Base-by-base conservation (phyloP, 164 flowering plant species). In the Aristolochia contorta region DNA sequence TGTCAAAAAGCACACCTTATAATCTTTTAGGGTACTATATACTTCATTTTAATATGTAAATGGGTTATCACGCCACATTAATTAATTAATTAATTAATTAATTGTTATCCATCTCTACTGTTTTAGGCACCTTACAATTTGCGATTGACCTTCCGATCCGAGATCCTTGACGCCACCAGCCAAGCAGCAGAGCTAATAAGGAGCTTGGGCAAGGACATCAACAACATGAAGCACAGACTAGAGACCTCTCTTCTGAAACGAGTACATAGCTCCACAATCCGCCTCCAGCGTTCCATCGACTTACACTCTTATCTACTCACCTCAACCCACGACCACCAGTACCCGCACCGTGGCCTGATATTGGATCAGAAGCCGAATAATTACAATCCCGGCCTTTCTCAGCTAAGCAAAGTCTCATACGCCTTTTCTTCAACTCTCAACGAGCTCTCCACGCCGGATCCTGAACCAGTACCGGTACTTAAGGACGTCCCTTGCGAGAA, bases 141-240 rank as follows among this genome's bases (percentile, higher is more conserved):
- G 7, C 70, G 94, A 27, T 37, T 74, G 27, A 60, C 80, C 43
- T 87, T 89, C 76, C 76, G 76, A 54, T 45, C 80, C 30, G 97
- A 85, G 74, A 85, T 89, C 27, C 64, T 48, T 56, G 92, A 87
- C 0, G 84, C 79, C 15, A 65, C 79, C 67, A 79, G 21, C 27
- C 82, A 82, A 37, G 94, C 92, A 0, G 88, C 90, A 22, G 85
- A 85, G 67, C 73, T 89, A 22, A 67, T 89, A 20, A 77, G 83
- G 67, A 74, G 77, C 66, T 68, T 89, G 57, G 94, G 88, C n/a
- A 76, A 76, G 61, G 92, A 87, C 76, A 78, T 89, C 16, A 50
- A 67, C 67, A 68, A 64, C 71, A 87, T 87, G 97, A 74, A 69
- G 56, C 47, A 56, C 62, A 81, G 69, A 66, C 61, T 70, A 32